These are phyloP conservation scores for Penicillium crystallinum DNA, from an alignment of 495 filamentous ascomycete genomes.

Conservation along the genomic window DNA sequence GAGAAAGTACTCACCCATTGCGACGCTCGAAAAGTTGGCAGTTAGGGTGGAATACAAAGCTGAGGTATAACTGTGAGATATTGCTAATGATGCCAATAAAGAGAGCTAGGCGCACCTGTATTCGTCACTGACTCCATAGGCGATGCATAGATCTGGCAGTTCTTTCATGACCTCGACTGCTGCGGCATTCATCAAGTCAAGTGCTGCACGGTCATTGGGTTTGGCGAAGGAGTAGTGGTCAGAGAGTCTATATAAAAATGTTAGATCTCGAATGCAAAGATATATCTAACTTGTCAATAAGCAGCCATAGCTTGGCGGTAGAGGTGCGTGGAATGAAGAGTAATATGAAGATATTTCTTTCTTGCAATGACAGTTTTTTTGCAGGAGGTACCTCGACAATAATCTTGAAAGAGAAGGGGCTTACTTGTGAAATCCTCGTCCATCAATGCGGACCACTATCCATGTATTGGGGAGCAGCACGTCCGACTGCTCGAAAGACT, in stretches of 20 bases:
- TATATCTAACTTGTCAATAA: neutral
- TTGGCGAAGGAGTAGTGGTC: slow-evolving; percentile 80
- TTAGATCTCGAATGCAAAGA: slow-evolving; percentile 1
- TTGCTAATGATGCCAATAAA: neutral
- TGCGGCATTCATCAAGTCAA: slow-evolving; percentile 92
- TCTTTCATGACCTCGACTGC: slow-evolving; percentile 79
- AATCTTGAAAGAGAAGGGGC: slow-evolving; percentile 12
- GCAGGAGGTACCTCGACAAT: neutral
- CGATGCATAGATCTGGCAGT: slow-evolving; percentile 76
- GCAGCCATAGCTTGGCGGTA: neutral
- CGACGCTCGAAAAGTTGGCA: slow-evolving; percentile 82
- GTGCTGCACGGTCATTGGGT: slow-evolving; percentile 82
- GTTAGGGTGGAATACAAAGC: slow-evolving; percentile 82
- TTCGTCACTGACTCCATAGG: slow-evolving; percentile 92
- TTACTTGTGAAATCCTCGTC: slow-evolving; percentile 86
- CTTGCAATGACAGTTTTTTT: neutral
- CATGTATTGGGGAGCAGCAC: slow-evolving; percentile 81
- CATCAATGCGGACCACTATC: slow-evolving; percentile 90
- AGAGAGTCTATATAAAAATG: slow-evolving; percentile 53
- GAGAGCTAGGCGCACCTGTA: slow-evolving; percentile 56
- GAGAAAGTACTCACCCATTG: slow-evolving; percentile 56
- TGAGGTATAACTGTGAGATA: slow-evolving; percentile 23
- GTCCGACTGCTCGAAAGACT: slow-evolving; percentile 77
- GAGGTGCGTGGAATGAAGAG: neutral
- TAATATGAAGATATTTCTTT: neutral